Base-by-base conservation (phyloP, 805 yeast genomes). In the Ogataea minuta region DNA sequence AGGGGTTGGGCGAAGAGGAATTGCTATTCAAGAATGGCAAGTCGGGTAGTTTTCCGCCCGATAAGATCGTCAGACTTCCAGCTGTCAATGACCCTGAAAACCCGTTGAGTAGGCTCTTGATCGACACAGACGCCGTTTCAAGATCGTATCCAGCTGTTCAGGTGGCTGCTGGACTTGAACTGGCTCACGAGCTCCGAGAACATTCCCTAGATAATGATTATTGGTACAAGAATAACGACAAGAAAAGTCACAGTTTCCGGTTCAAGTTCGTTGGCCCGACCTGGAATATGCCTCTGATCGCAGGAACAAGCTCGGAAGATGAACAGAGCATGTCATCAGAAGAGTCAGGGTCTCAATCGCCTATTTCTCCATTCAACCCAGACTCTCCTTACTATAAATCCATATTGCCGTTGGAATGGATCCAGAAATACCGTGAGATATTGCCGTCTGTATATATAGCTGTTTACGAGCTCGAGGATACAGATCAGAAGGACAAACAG, bases 381-480 rank as follows among this genome's bases (percentile, higher is more conserved):
- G 59, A 60, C 3, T 63, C 74, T 0, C 50, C 55, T 1, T 68
- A 56, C 45, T 73, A 76, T 1, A 60, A 67, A 24, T 68, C 71
- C 0, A 46, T 76, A 1, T 50, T 76, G 21, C 64, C 72, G 2
- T 46, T 54, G 1, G 61, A 71, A 17, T 81, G 86, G 87, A 43
- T 78, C 10, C 64, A 67, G 24, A 79, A 77, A 50, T 76, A 79
- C 49, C 59, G 62, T 19, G 61, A 66, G n/a, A 39, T 60, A 3
- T 28, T 65, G n/a, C 85, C 86, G 0, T 48, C 72, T 1, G 68
- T 72, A 0, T 67, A 70, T 28, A 58, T 79, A 2, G 53, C 72
- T 2, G 66, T 76, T 25, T 68, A 69, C 48, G 69, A 70, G 34
- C 44, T 74, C 10, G 54, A 49, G 15, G 47, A 65, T 9, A 57